Evolutionary conservation across 768 basidiomycete genomes (phyloP).

Genomic region (Hygrophorus russula): DNA sequence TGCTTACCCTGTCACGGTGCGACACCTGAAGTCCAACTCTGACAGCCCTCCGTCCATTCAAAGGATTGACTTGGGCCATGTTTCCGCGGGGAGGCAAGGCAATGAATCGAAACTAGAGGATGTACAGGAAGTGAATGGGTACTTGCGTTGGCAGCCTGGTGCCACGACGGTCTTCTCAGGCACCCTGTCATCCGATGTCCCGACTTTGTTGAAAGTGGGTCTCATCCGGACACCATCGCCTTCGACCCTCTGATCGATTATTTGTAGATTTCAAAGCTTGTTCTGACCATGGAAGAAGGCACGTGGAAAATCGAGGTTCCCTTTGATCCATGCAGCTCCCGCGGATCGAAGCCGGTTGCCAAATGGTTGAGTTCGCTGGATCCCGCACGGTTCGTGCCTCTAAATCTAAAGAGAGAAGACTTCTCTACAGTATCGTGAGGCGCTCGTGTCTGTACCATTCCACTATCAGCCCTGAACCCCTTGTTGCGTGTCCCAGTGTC

Average conservation of each 20-base stretch:
- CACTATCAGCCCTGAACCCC: not conserved
- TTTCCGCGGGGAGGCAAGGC: conserved; percentile 12
- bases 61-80: conserved; percentile 35
- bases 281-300: conserved; percentile 44
- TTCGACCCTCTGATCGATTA: too few species aligned
- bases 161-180: conserved; percentile 50
- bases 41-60: conserved; percentile 17
- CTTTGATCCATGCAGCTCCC: conserved; percentile 29
- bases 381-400: conserved; percentile 41
- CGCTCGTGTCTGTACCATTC: conserved; percentile 2
- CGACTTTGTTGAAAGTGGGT: conserved; percentile 44
- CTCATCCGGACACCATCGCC: not conserved
- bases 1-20: conserved; percentile 39
- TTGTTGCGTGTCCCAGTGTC: conserved; percentile 28
- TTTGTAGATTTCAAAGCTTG: conserved; percentile 31
- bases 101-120: conserved; percentile 10
- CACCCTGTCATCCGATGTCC: conserved; percentile 36
- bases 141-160: conserved; percentile 50
- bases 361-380: conserved; percentile 51
- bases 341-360: conserved; percentile 19
- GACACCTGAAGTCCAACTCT: conserved; percentile 22
- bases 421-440: conserved; percentile 39
- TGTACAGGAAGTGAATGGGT: conserved; percentile 19
- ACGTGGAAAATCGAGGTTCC: conserved; percentile 61
- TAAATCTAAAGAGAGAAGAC: conserved; percentile 36